Base-by-base conservation (phyloP, 2,329 filamentous ascomycete species). In the Ophiostoma angusticollis region DNA sequence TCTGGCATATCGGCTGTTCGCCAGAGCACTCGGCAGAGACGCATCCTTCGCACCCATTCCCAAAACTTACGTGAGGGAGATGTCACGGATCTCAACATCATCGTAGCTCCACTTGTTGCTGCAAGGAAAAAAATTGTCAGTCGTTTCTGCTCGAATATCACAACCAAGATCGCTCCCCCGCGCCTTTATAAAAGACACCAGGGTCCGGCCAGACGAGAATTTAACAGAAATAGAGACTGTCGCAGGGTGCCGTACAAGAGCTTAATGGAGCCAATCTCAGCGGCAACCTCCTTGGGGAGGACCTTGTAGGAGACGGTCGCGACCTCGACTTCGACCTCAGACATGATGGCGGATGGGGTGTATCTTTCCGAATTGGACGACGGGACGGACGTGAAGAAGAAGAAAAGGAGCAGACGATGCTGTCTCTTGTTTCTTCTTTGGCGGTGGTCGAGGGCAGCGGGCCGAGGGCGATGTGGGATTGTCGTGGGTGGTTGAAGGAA, bases 21-120 rank as follows among this genome's bases (percentile, higher is more conserved):
- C n/a, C n/a, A n/a, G n/a, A n/a, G 29, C 29, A 31, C 28, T 30
- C 17, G n/a, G n/a, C n/a, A n/a, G n/a, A n/a, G n/a, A n/a, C n/a
- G n/a, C n/a, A n/a, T n/a, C 34, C 32, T 23, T 33, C 31, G 9
- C 8, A 5, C 14, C 13, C 3, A 12, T 18, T 9, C 9, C 31
- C 25, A 46, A 44, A 48, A 49, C 84, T 73, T 93, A 98, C 91
- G 89, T 96, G 73, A 98, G 77, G 60, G 91, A 98, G 72, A 98
- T 96, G 67, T 98, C 91, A 68, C 89, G 81, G 70, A 98, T 91
- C 78, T 98, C 91, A 62, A 98, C 89, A 80, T 96, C 84, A 65
- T 91, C 91, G 72, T 96, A 98, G 70, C 70, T 68, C 70, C 87
- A 94, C 72, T 93, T 93, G 80, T 91, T 53, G 52, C 47, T 49